Evolutionary conservation across 2,329 filamentous ascomycete genomes (phyloP), one percentile per base, ranked within the genome.

Genomic region (Plectosphaerella sp.): DNA sequence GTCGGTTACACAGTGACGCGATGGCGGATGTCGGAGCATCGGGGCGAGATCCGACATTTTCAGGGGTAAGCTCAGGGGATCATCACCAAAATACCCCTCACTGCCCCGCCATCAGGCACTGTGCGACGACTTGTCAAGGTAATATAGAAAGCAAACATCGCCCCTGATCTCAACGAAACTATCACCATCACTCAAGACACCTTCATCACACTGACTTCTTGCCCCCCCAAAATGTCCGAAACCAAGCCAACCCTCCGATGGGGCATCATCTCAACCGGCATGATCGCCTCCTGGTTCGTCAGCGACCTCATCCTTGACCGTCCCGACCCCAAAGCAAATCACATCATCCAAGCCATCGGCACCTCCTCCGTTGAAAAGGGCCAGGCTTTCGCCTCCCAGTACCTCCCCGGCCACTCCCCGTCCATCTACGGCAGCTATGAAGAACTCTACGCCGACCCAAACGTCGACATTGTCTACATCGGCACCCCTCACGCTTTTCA

Each of bases 381-480:
- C 18, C 50, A 63, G 25, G 61, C 60, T 2, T 77, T 76, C 55
- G 68, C 65, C 15, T 56, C 62, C 8, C 69, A 68, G 53, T 57
- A 67, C 50, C 57, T 63, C 45, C 57, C 28, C 28, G 16, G 55
- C 58, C 39, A 49, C 57, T 18, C 51, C 52, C 7, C 72, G 3
- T 57, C 61, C 11, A 52, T 73, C 20, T 73, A 74, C 42, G 68
- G 64, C 4, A 68, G 61, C 47, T 76, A 77, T 49, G 58, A 63
- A 3, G 64, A 71, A 33, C 62, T 73, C 12, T 75, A 73, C 54
- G 57, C 59, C 20, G 71, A 75, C 52, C 62, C 68, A 0, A 52
- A 67, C 9, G 72, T 76, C 24, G 73, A 77, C 52, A 68, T 73
- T 18, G 61, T 77, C 45, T 76, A 77, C 59, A 71, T 77, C 41